Base-by-base conservation (phyloP, 495 filamentous ascomycete genomes). In the Annulohypoxylon maeteangense region DNA sequence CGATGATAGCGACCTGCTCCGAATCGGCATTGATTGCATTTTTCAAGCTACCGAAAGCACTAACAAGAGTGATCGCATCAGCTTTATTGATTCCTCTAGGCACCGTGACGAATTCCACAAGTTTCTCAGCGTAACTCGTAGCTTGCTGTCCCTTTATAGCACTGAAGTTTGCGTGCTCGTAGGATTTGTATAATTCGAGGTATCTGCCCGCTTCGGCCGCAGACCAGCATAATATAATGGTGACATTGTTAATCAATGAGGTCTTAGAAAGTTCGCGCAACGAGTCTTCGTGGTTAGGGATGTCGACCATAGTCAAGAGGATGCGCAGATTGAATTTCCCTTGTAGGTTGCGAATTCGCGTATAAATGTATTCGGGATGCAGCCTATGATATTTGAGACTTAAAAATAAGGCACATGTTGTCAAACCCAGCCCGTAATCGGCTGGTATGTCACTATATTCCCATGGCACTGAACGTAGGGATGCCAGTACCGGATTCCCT, bases 361-460 rank as follows among this genome's bases (percentile, higher is more conserved):
- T 92, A 84, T 98, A 98, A 76, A 99, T 92, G 82, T 99, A 99
- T 80, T 98, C 95, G 1, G 95, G 95, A 78, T 99, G 96, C 50
- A 98, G 82, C 10, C 95, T 93, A 79, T 99, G 95, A 79, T 99
- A 99, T 79, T 99, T 99, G 32, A 99, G 86, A 25, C 91, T 94
- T 14, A 99, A 85, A 74, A 98, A 99, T 6, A 99, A 84, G 1
- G 92, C 94, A 69, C 95, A 98, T 16, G 95, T 95, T 0, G 94
- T 98, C 22, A 83, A 74, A 4, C 95, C 95, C 2, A 99, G 84
- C 7, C 92, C 91, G 75, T 97, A 99, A 80, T 99, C 95, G 16
- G 95, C 92, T 0, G 91, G 91, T 7, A 97, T 97, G 76, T 98
- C 94, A 42, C 92, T 92, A 77, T 97, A 99, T 80, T 98, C 95